Percentiles rank a stretch among this genome's conserved stretches.
Conservation (phyloP, 2,329 filamentous ascomycete species). For the Sarocladium kiliense region DNA sequence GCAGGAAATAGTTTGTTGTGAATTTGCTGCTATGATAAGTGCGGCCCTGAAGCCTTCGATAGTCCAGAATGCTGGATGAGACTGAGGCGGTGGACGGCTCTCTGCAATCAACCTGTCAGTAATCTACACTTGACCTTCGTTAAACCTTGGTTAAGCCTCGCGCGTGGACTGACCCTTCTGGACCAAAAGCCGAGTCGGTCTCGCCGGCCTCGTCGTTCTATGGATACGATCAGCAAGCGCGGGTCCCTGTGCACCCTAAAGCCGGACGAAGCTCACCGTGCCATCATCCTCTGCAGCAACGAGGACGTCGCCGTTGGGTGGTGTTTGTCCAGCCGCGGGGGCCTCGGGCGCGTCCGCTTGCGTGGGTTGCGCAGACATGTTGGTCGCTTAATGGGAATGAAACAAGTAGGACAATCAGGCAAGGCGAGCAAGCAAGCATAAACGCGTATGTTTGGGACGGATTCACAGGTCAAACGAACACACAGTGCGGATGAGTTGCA, state of each 20-base stretch:
- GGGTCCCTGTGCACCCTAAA: background rate
- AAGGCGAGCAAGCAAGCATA: no score
- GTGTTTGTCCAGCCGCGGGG: background rate
- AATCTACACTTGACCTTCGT: background rate
- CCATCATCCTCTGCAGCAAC: background rate
- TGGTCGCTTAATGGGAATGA: no score
- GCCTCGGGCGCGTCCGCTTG: no score
- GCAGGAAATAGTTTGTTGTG: constrained; percentile 13
- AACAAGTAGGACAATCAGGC: no score
- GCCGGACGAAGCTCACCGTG: background rate
- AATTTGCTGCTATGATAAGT: constrained; percentile 21
- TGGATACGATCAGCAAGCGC: background rate
- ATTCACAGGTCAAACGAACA: no score
- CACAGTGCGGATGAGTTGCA: no score
- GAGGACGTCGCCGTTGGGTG: background rate
- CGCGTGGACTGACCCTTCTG: background rate
- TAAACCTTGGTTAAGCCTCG: background rate
- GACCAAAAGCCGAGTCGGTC: background rate
- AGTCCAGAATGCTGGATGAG: constrained; percentile 21
- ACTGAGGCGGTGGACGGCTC: constrained; percentile 19
- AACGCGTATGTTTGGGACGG: no score
- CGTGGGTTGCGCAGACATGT: no score
- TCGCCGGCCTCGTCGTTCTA: background rate
- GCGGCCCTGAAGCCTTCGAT: constrained; percentile 23
- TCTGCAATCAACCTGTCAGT: background rate